Conservation (phyloP, 495 filamentous ascomycete genomes). For the Podospora sp. region DNA sequence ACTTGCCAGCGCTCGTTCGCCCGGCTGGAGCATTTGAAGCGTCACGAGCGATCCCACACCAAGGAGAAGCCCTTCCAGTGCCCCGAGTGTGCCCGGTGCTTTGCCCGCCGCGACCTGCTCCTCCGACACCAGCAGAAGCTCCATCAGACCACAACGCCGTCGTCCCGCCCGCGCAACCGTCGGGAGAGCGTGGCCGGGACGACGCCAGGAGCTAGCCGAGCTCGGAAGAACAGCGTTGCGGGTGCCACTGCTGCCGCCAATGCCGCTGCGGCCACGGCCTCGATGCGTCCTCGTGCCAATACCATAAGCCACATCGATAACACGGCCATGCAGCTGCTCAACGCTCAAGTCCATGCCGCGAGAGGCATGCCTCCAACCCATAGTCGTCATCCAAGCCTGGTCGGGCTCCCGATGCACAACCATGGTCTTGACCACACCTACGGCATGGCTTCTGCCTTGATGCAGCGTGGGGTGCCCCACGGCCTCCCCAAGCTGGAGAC, state of each 20-base stretch:
- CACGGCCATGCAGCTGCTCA: conserved; percentile 68
- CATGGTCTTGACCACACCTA: conserved; percentile 50
- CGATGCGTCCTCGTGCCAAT: conserved; percentile 89
- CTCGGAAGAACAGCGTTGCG: conserved; percentile 90
- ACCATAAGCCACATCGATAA: conserved; percentile 95
- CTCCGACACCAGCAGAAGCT: conserved; percentile 98
- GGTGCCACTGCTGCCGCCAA: conserved; percentile 50
- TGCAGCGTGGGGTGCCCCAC: conserved; percentile 63
- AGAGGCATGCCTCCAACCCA: conserved; percentile 58
- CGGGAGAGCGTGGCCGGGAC: conserved; percentile 85
- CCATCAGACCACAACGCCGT: conserved; percentile 92
- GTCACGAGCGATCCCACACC: conserved; percentile 96
- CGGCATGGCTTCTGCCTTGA: conserved; percentile 68
- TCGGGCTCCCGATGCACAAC: conserved; percentile 65
- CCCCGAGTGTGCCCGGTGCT: conserved; percentile 92
- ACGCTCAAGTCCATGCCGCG: conserved; percentile 47
- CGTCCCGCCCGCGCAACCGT: conserved; percentile 81
- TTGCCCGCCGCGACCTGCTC: conserved; percentile 89
- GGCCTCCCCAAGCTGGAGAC: conserved; percentile 86
- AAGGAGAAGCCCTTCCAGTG: conserved; percentile 99
- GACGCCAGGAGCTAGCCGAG: conserved; percentile 65
- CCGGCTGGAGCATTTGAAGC: conserved; percentile 93
- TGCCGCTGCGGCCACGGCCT: conserved; percentile 43
- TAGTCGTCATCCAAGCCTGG: conserved; percentile 67
- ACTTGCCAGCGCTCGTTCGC: conserved; percentile 95